Evolutionary conservation across 129 eudicot species (phyloP).

Genomic region (Helianthus tuberosus): DNA sequence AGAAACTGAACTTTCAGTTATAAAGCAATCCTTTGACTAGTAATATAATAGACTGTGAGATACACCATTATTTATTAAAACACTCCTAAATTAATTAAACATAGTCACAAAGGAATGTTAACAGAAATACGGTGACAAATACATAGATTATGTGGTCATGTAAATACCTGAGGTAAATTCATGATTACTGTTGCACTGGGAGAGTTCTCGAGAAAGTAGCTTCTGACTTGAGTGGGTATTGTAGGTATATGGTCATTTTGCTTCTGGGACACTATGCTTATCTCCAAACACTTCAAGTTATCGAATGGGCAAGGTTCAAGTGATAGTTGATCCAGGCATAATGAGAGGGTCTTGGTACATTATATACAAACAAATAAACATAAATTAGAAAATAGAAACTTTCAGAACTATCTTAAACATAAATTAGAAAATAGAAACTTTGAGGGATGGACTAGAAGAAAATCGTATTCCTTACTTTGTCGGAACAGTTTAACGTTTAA

Average conservation of each 20-base stretch:
- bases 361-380: constrained; percentile 3
- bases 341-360: constrained; percentile 7
- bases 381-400: background rate
- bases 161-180: constrained; percentile 15
- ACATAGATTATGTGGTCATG: background rate
- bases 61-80: too few relatives aligned
- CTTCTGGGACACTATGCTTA: background rate
- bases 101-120: too few relatives aligned
- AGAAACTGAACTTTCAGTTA: too few relatives aligned
- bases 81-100: too few relatives aligned
- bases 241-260: background rate
- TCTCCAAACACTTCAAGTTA: constrained; percentile 15
- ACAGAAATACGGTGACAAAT: too few relatives aligned
- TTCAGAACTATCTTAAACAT: background rate
- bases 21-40: too few relatives aligned
- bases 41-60: too few relatives aligned
- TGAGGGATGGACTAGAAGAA: too few relatives aligned
- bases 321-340: background rate
- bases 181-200: background rate
- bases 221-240: constrained; percentile 3
- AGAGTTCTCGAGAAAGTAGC: constrained; percentile 28
- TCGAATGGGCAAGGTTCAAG: constrained; percentile 2
- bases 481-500: too few relatives aligned
- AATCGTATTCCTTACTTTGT: too few relatives aligned
- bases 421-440: background rate